Base-by-base conservation (phyloP, 2,329 filamentous ascomycete genomes). In the Fusarium camptoceras region DNA sequence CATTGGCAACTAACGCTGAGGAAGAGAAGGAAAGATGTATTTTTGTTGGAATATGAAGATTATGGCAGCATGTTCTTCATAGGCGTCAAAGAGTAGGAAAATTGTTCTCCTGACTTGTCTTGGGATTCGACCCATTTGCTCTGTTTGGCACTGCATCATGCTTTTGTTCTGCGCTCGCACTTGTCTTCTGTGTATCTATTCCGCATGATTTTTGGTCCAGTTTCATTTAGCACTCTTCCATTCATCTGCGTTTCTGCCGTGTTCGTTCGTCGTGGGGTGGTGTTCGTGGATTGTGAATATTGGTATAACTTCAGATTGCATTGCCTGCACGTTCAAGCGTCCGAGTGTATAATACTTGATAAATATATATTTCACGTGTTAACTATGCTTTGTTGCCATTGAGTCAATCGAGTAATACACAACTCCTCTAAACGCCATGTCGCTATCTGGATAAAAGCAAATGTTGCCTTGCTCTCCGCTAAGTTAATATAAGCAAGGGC, bases 1-100 rank as follows among this genome's bases (percentile, higher is more conserved):
- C 11, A 14, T 30, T 22, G 27, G 43, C n/a, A n/a, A 44, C 30
- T 46, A 47, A 47, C 14, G 51, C 41, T 43, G 42, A 47, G 56
- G 51, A 64, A 43, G 39, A 51, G 55, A 41, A 48, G 51, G 31
- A 41, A 55, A 24, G 46, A 31, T 54, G 34, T 71, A 48, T 71
- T 64, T 70, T 60, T 59, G 49, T 30, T 53, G 39, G 51, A 57
- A 71, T 65, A 55, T 71, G 55, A 55, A 57, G 41, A 64, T 49
- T 64, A 49, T 54, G 67, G 55, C 49, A 66, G 41, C 50, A 46
- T 37, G 18, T 37, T 55, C 54, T 68, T 30, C 30, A 39, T 22
- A 53, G 50, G 51, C 42, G 55, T 61, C 43, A 50, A 70, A 68
- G 68, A 68, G 67, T 48, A 60, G 55, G 63, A 55, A 28, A 50